Base-by-base conservation (phyloP, 495 filamentous ascomycete genomes). In the Aspergillus mulundensis region DNA sequence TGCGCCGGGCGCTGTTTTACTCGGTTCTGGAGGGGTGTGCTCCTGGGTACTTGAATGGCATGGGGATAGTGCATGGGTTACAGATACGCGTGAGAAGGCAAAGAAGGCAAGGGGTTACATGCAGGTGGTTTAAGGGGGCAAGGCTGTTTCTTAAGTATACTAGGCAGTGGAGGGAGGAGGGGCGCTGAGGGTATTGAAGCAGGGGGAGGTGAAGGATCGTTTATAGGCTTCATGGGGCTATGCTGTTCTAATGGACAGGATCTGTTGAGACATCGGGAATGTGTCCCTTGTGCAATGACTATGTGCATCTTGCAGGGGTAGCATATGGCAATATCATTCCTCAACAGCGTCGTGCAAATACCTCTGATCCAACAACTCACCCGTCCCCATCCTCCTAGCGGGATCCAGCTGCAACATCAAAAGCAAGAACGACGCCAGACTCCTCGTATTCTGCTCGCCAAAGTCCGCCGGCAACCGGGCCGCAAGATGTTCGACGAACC, bases 401-500 rank as follows among this genome's bases (percentile, higher is more conserved):
- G 34, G 34, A 14, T 38, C 14, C 14, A 38, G 6, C n/a, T 6
- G 63, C 44, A 66, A 44, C 61, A 60, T 61, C 18, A 40, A 59
- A 43, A 12, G 54, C 16, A 66, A 58, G 28, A 66, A 59, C 15
- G 48, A 34, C 46, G 53, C 58, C 18, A 63, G 41, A 3, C 47
- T 14, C 52, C 54, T 16, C 15, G 53, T 19, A 50, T 61, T 55
- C 21, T 54, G 53, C 0, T 19, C 28, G 12, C 63, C 63, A 57
- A 63, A 63, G 20, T 63, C 40, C 40, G 43, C 11, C 11, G 61
- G 56, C 39, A 66, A 46, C n/a, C 56, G 8, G 25, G 8, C 15
- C 19, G 7, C 12, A 36, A 36, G 11, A 10, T 30, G 28, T 30
- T 30, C 28, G 28, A 30, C n/a, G n/a, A n/a, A n/a, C n/a, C n/a